A percentile compares a stretch with the other conserved stretches of the same genome.
Evolutionary conservation across 2,329 filamentous ascomycete species (phyloP).

Genomic region (Thelonectria olida): DNA sequence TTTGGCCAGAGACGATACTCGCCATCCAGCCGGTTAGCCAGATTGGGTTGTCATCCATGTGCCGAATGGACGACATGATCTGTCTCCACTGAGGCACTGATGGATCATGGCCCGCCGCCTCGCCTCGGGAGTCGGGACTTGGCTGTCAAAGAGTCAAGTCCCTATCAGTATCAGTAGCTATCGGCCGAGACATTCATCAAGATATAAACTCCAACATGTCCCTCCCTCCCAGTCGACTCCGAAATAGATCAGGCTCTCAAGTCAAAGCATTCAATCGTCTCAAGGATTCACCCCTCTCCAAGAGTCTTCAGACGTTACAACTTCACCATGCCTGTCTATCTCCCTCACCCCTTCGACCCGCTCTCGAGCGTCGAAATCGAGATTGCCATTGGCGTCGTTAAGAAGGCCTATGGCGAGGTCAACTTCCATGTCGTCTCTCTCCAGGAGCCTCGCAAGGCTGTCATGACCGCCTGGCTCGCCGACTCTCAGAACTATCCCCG

Average conservation of each 20-base stretch:
- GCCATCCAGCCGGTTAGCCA: slow-evolving; percentile 5
- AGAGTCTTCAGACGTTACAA: slow-evolving; percentile 2
- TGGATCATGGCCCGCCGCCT: neutral
- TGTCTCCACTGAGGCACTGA: neutral
- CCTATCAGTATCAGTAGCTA: slow-evolving; percentile 8
- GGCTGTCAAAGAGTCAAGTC: neutral
- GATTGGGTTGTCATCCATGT: slow-evolving; percentile 8
- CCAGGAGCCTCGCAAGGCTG: slow-evolving; percentile 84
- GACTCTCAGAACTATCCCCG: slow-evolving; percentile 67
- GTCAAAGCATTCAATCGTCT: slow-evolving; percentile 2
- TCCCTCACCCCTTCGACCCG: slow-evolving; percentile 41
- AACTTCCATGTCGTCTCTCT: slow-evolving; percentile 89
- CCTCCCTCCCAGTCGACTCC: neutral
- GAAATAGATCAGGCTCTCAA: slow-evolving; percentile 1
- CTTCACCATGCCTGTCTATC: slow-evolving; percentile 17
- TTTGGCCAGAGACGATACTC: neutral
- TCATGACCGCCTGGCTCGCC: slow-evolving; percentile 83
- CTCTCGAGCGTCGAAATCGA: slow-evolving; percentile 72
- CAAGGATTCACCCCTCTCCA: slow-evolving; percentile 5
- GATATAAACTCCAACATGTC: slow-evolving; percentile 10
- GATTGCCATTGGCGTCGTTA: slow-evolving; percentile 72
- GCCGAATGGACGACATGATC: neutral
- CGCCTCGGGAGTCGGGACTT: neutral
- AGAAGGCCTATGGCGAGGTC: slow-evolving; percentile 74
- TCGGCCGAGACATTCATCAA: slow-evolving; percentile 5